Percentiles rank a stretch among this genome's conserved stretches.
phyloP scores from a whole-genome alignment of 129 eudicot genomes.

The Lonicera japonica region DNA sequence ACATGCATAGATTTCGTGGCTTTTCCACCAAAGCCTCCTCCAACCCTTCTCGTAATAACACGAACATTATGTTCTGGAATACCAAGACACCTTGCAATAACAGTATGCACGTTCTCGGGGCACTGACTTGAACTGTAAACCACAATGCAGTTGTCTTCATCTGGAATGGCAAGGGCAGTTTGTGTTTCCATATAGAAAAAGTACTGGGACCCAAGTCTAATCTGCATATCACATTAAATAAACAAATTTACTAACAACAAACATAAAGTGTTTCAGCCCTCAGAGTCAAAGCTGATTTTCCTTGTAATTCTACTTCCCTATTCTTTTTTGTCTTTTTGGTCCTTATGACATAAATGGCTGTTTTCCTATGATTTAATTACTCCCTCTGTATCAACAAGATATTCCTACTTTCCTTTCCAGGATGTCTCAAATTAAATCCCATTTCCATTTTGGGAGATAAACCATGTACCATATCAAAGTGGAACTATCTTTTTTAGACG shows the following conservation, averaged over 20 bases:
- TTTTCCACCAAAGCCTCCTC: constrained; percentile 99
- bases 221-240: constrained; percentile 35
- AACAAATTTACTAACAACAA: neutral
- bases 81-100: constrained; percentile 72
- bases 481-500: too few relatives aligned
- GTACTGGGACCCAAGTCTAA: constrained; percentile 77
- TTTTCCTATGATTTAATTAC: too few relatives aligned
- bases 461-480: too few relatives aligned
- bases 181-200: constrained; percentile 95
- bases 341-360: too few relatives aligned
- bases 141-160: constrained; percentile 97
- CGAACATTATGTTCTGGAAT: constrained; percentile 87
- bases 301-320: too few relatives aligned
- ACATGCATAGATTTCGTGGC: constrained; percentile 74
- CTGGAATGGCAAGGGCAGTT: constrained; percentile 90
- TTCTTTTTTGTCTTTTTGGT: too few relatives aligned
- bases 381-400: too few relatives aligned
- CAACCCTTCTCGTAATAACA: constrained; percentile 90
- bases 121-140: constrained; percentile 76
- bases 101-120: constrained; percentile 62
- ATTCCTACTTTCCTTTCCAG: too few relatives aligned
- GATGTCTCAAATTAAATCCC: too few relatives aligned
- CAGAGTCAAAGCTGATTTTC: neutral
- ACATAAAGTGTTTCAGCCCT: neutral
- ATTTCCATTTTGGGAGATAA: too few relatives aligned